Conservation (phyloP, 169 alveolate species). For the Plasmodium ovale region DNA sequence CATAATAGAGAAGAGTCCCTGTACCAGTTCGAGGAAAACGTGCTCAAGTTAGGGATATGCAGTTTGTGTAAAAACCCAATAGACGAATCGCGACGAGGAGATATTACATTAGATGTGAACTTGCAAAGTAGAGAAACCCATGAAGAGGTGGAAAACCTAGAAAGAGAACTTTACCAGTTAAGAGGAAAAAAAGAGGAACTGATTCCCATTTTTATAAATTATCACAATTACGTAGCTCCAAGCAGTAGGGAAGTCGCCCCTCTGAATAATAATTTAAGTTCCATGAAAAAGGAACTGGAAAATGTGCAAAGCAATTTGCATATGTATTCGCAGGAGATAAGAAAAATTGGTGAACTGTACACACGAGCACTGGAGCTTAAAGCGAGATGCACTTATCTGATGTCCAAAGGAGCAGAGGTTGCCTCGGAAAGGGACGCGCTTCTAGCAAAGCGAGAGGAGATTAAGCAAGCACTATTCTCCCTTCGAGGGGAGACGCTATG, state of each 20-base stretch:
- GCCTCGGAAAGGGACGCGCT: neutral
- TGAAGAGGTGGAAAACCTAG: conserved; percentile 15
- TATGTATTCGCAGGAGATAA: conserved; percentile 2
- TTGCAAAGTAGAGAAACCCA: neutral
- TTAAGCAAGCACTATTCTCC: neutral
- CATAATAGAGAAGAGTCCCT: conserved; percentile 7
- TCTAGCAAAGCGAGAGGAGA: neutral
- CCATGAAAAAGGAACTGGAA: neutral
- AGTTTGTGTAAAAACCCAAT: neutral
- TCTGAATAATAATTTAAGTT: neutral
- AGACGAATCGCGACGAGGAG: neutral
- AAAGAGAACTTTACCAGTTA: neutral
- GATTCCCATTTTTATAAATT: neutral
- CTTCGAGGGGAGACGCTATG: neutral
- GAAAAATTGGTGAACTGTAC: conserved; percentile 15
- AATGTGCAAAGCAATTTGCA: conserved; percentile 15
- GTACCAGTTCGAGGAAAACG: neutral
- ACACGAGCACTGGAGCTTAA: neutral
- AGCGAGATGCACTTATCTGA: conserved; percentile 1
- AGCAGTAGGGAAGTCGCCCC: neutral
- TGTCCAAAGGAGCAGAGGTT: conserved; percentile 8
- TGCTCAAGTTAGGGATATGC: neutral
- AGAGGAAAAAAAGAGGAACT: conserved; percentile 16
- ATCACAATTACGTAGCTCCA: conserved; percentile 17
- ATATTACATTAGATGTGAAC: neutral